phyloP scores from a whole-genome alignment of 129 eudicot genomes.

The Lonicera japonica region DNA sequence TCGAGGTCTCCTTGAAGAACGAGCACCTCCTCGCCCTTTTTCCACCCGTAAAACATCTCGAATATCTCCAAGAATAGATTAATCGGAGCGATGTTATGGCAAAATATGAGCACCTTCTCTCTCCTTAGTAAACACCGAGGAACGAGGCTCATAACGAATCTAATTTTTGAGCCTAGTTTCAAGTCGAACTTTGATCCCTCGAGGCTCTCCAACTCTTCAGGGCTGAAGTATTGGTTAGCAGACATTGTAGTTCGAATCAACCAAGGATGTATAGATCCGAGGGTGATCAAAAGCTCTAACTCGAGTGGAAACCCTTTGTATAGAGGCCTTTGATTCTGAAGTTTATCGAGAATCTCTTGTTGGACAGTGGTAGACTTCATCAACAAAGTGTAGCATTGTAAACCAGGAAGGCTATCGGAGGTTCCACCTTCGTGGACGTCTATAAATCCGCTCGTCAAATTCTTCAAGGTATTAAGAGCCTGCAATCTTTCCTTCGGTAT shows the following conservation, averaged over 20 bases:
- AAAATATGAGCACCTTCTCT: conserved; percentile 86
- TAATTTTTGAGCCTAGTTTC: conserved; percentile 74
- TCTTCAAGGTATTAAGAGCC: conserved; percentile 58
- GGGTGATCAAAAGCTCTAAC: conserved; percentile 83
- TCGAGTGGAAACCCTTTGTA: conserved; percentile 88
- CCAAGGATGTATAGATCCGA: conserved; percentile 98
- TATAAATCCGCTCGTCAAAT: conserved; percentile 66
- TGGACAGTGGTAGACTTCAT: conserved; percentile 86
- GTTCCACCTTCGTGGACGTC: conserved; percentile 91
- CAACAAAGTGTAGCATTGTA: conserved; percentile 86
- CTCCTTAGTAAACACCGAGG: conserved; percentile 72
- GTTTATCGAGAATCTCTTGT: conserved; percentile 65
- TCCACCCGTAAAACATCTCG: conserved; percentile 73
- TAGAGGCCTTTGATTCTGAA: conserved; percentile 67
- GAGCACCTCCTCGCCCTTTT: conserved; percentile 68
- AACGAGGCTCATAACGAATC: conserved; percentile 75
- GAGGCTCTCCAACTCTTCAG: conserved; percentile 55
- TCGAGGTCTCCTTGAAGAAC: conserved; percentile 94
- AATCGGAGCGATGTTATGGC: conserved; percentile 97
- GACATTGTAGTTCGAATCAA: conserved; percentile 80
- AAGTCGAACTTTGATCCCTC: conserved; percentile 63
- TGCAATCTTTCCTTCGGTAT: conserved; percentile 49
- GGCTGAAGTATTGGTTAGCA: conserved; percentile 56
- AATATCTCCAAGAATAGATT: conserved; percentile 77
- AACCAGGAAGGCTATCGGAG: conserved; percentile 79